Evolutionary conservation across 2,329 filamentous ascomycete species (phyloP), one percentile per base, ranked within the genome.

Genomic region (Colletotrichum liriopes): DNA sequence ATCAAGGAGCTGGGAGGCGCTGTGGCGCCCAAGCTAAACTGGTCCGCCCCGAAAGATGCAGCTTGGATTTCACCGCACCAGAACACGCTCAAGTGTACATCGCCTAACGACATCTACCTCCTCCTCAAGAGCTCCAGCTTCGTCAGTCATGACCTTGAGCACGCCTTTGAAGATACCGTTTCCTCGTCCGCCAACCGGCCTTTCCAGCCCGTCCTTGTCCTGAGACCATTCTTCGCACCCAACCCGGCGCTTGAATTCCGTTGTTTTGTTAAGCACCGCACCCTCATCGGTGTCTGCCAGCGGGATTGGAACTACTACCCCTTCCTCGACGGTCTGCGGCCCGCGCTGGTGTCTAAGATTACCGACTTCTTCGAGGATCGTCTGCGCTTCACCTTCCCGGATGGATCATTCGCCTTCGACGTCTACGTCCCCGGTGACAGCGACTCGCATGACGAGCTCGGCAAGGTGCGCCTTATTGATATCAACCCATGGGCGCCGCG

Each of bases 41-140:
- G 96, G 96, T 98, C 95, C 7, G 92, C 95, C 5, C 96, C 96
- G 5, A 98, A 98, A 81, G 96, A 99, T 80, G 96, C 96, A 11
- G 94, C 93, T 29, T 98, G 95, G 93, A 98, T 99, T 82, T 91
- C 89, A 83, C 92, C 83, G 83, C 80, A 96, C 87, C 82, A 92
- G 77, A 99, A 99, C 82, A 97, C 94, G 58, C 93, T 98, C 84
- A 94, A 97, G 81, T 99, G 96, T 82, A 92, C 91, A 5, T 91
- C 91, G 0, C 91, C 96, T 3, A 97, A 96, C 80, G 96, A 99
- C 78, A 90, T 99, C 55, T 99, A 98, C 79, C 88, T 98, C 20
- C 88, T 99, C 1, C 88, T 99, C 18, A 99, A 99, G 84, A 95
- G 93, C 78, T 98, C 95, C 35, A 95, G 95, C 78, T 98, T 99